Evolutionary conservation across 2,329 filamentous ascomycete genomes (phyloP).

Genomic region (Xenosphaeropsis pyriputrescens): DNA sequence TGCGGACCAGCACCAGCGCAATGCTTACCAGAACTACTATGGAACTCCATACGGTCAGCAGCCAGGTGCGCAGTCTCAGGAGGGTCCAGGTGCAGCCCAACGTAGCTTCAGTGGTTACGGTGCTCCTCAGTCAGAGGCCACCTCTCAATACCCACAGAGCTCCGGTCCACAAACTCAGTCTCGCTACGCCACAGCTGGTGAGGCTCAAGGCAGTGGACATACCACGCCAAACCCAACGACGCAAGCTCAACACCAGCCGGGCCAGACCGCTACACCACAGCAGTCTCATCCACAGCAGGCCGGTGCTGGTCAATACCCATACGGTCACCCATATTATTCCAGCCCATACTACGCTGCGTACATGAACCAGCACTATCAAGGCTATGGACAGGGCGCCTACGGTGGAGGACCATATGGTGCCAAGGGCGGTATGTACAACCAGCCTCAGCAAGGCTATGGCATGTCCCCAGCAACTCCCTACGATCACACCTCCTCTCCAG

Average conservation of each 20-base stretch:
- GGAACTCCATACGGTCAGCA: slow-evolving; percentile 37
- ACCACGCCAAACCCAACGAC: slow-evolving; percentile 75
- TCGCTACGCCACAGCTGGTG: slow-evolving; percentile 43
- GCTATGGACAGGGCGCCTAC: slow-evolving; percentile 20
- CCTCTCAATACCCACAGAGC: slow-evolving; percentile 58
- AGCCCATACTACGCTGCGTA: slow-evolving; percentile 51
- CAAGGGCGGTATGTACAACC: slow-evolving; percentile 18
- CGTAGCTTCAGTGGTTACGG: slow-evolving; percentile 67
- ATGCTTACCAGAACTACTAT: slow-evolving; percentile 62
- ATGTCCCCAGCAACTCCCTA: slow-evolving; percentile 19
- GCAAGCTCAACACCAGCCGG: slow-evolving; percentile 31
- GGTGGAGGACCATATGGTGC: slow-evolving; percentile 19
- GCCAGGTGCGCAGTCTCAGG: slow-evolving; percentile 46
- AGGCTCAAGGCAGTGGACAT: slow-evolving; percentile 74
- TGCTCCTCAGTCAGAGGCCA: slow-evolving; percentile 47
- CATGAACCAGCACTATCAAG: slow-evolving; percentile 33
- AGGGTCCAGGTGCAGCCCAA: slow-evolving; percentile 56
- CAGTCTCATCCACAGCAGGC: slow-evolving; percentile 32
- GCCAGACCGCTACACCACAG: slow-evolving; percentile 25
- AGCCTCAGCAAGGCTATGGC: slow-evolving; percentile 18
- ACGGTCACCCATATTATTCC: slow-evolving; percentile 43
- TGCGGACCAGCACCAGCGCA: slow-evolving; percentile 57
- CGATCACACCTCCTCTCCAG: slow-evolving; percentile 19
- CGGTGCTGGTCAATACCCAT: slow-evolving; percentile 29
- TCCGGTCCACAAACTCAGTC: slow-evolving; percentile 46